These are phyloP conservation scores for Irpex sp. DNA, from an alignment of 1,284 basidiomycete species.

Conservation along the genomic window DNA sequence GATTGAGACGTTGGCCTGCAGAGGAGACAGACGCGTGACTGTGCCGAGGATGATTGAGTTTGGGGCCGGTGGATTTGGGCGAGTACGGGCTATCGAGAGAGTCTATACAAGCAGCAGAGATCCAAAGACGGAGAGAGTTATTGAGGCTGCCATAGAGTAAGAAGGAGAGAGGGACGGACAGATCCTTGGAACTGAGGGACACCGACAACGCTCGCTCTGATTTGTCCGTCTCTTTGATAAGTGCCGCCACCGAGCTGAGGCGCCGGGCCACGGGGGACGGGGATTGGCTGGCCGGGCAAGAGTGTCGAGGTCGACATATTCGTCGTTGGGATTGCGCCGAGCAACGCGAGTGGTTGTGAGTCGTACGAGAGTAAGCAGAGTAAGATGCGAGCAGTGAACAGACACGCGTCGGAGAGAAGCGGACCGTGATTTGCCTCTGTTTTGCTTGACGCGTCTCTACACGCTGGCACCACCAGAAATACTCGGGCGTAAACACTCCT, in stretches of 20 bases:
- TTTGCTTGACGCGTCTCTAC: constrained; percentile 29
- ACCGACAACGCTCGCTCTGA: constrained; percentile 76
- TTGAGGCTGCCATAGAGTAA: constrained; percentile 20
- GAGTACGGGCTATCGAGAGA: constrained; percentile 53
- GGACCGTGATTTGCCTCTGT: constrained; percentile 26
- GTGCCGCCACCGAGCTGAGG: constrained; percentile 67
- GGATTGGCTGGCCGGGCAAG: constrained; percentile 82
- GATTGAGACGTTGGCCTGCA: constrained; percentile 86
- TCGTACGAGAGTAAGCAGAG: not conserved
- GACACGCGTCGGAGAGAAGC: constrained; percentile 11
- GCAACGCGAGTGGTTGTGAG: not conserved
- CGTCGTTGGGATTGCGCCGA: not conserved
- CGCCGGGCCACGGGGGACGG: constrained; percentile 51
- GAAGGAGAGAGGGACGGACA: constrained; percentile 46
- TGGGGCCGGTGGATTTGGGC: constrained; percentile 67
- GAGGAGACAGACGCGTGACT: constrained; percentile 82
- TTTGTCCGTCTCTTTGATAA: constrained; percentile 61
- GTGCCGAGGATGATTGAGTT: constrained; percentile 75
- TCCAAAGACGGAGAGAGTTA: constrained; percentile 18
- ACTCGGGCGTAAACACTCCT: constrained; percentile 13
- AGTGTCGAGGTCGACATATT: constrained; percentile 43
- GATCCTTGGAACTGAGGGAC: constrained; percentile 58
- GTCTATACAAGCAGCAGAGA: constrained; percentile 39
- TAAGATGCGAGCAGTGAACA: not conserved
- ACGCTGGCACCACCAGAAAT: constrained; percentile 15